These are phyloP conservation scores for Euphorbia peplus DNA, from an alignment of 345 rosid genomes.

Conservation along the genomic window DNA sequence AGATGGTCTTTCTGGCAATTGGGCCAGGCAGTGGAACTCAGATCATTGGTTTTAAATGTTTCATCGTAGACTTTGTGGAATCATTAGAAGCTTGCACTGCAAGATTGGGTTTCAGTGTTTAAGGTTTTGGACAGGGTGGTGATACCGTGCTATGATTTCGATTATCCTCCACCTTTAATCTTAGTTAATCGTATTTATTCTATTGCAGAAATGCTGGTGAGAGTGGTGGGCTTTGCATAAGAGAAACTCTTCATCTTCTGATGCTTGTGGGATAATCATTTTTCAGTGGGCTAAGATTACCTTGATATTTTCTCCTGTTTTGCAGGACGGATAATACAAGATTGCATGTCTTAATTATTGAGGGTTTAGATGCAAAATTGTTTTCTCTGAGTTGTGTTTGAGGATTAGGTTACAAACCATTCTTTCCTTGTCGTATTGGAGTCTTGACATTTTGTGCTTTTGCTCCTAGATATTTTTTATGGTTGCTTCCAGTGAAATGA, in stretches of 20 bases:
- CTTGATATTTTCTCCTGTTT: constrained; percentile 11
- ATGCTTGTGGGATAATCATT: constrained; percentile 43
- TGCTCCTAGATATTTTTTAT: neutral
- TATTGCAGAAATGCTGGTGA: constrained; percentile 68
- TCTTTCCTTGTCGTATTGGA: constrained; percentile 5
- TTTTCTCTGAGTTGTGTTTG: constrained; percentile 9
- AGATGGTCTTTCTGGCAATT: constrained; percentile 63
- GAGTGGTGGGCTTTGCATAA: constrained; percentile 54
- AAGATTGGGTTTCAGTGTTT: constrained; percentile 44
- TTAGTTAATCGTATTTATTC: constrained; percentile 47
- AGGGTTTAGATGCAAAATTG: constrained; percentile 23
- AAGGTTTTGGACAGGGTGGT: constrained; percentile 48
- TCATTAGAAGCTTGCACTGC: constrained; percentile 47
- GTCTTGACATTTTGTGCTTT: neutral
- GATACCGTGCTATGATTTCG: constrained; percentile 38
- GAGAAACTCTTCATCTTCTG: constrained; percentile 48
- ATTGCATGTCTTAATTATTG: constrained; percentile 19
- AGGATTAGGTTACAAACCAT: constrained; percentile 6
- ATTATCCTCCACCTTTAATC: constrained; percentile 33
- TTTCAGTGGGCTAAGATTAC: constrained; percentile 36
- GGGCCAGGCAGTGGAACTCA: constrained; percentile 62
- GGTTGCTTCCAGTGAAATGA: neutral
- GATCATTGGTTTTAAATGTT: constrained; percentile 50
- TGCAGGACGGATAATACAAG: constrained; percentile 34
- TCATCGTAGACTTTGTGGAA: constrained; percentile 37